Percentiles rank a stretch among this genome's conserved stretches.
Conservation (phyloP, 2,329 filamentous ascomycete genomes). For the Helotiales sp. region DNA sequence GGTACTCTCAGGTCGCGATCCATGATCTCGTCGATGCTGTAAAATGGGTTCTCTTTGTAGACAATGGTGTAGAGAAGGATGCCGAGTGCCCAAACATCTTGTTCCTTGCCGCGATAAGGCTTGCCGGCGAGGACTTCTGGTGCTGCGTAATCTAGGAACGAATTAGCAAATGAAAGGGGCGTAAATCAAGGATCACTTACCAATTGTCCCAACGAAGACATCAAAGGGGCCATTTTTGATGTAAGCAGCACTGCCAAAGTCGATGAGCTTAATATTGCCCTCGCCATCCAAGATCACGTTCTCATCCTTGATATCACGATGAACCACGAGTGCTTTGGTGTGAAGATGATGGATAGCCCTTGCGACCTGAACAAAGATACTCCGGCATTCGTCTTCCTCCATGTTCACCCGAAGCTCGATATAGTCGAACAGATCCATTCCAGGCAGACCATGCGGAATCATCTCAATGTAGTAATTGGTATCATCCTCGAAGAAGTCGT, state of each 20-base stretch:
- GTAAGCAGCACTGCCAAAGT: conserved; percentile 97
- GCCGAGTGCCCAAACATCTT: conserved; percentile 97
- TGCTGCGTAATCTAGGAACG: conserved; percentile 80
- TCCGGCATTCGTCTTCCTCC: conserved; percentile 90
- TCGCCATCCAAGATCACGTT: conserved; percentile 96
- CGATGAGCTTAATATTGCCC: conserved; percentile 93
- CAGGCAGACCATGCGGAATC: conserved; percentile 89
- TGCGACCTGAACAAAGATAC: conserved; percentile 93
- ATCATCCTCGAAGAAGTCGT: conserved; percentile 75
- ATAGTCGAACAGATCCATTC: conserved; percentile 99
- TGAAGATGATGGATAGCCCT: conserved; percentile 89
- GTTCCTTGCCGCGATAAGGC: conserved; percentile 91
- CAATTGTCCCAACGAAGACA: conserved; percentile 97
- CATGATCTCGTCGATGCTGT: conserved; percentile 99
- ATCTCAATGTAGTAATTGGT: conserved; percentile 99
- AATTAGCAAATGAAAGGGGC: conserved; percentile 12
- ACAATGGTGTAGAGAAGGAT: conserved; percentile 98
- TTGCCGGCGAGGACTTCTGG: conserved; percentile 95
- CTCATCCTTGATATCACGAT: conserved; percentile 98
- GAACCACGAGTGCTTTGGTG: conserved; percentile 85
- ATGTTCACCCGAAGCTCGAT: conserved; percentile 96
- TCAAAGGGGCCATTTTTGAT: conserved; percentile 98
- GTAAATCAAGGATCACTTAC: conserved; percentile 51
- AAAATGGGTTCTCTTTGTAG: conserved; percentile 99
- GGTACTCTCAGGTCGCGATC: conserved; percentile 92